These are phyloP conservation scores for Lentinula boryana DNA, from an alignment of 768 basidiomycete species.

Conservation along the genomic window DNA sequence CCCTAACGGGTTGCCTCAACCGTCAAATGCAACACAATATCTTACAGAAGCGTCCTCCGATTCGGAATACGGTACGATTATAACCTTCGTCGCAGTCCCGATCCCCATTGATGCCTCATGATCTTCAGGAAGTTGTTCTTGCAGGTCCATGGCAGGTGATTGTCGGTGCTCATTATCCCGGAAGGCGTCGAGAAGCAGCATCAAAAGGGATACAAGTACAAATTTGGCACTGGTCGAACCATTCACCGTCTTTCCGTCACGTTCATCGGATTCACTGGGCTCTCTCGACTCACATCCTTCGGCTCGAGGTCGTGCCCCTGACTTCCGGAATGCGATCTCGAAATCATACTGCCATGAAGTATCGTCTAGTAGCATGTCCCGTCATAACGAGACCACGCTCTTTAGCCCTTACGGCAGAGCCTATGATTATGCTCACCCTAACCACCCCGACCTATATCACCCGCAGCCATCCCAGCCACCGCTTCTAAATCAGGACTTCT, in stretches of 20 bases:
- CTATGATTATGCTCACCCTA: slow-evolving; percentile 39
- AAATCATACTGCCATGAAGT: slow-evolving; percentile 31
- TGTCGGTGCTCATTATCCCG: slow-evolving; percentile 59
- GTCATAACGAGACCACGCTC: background rate
- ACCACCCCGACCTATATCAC: slow-evolving; percentile 12
- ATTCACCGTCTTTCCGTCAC: slow-evolving; percentile 7
- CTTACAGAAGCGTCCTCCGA: slow-evolving; percentile 48
- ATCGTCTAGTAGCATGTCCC: background rate
- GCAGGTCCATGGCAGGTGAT: slow-evolving; percentile 39
- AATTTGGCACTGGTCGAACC: slow-evolving; percentile 4
- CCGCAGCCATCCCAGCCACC: slow-evolving; percentile 6
- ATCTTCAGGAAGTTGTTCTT: slow-evolving; percentile 40
- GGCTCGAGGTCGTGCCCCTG: background rate
- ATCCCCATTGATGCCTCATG: slow-evolving; percentile 18
- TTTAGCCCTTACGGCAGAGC: slow-evolving; percentile 72
- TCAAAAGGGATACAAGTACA: slow-evolving; percentile 17
- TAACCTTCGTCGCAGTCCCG: slow-evolving; percentile 21
- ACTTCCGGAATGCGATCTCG: slow-evolving; percentile 59
- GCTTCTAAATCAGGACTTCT: slow-evolving; percentile 12
- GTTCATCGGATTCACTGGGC: slow-evolving; percentile 6
- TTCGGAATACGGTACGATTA: slow-evolving; percentile 57
- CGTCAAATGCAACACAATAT: slow-evolving; percentile 44
- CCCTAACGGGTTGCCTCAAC: slow-evolving; percentile 71
- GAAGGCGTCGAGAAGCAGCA: slow-evolving; percentile 28
- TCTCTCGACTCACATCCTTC: slow-evolving; percentile 6